Evolutionary conservation across 306 rosid species (phyloP).

Genomic region (Begonia fuchsioides): DNA sequence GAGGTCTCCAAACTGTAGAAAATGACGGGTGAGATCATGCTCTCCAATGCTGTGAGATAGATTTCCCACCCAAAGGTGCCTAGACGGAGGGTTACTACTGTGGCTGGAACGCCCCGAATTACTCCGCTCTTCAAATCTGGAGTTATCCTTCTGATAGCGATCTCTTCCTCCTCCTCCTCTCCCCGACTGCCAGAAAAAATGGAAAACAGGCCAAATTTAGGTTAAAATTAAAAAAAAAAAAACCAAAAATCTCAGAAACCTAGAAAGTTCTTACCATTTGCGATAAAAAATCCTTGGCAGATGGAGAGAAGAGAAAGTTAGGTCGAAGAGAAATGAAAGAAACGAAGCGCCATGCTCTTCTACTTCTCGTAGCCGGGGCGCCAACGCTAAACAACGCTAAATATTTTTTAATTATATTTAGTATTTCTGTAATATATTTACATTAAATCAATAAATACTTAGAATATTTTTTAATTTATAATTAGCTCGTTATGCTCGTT

Average conservation of each 20-base stretch:
- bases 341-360: neutral
- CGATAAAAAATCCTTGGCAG: too few relatives aligned
- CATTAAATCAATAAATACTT: too few relatives aligned
- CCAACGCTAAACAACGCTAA: neutral
- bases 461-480: too few relatives aligned
- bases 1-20: conserved; percentile 52
- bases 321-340: neutral
- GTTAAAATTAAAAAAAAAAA: neutral
- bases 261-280: too few relatives aligned
- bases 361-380: neutral
- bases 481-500: too few relatives aligned
- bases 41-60: conserved; percentile 43
- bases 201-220: neutral
- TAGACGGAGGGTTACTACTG: conserved; percentile 50
- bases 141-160: conserved; percentile 19
- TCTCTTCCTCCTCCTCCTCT: conserved; percentile 27
- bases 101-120: conserved; percentile 11
- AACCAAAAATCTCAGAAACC: neutral
- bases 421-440: too few relatives aligned
- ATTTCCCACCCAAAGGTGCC: conserved; percentile 90
- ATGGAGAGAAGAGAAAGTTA: neutral
- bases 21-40: conserved; percentile 53
- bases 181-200: conserved; percentile 5
- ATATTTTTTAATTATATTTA: too few relatives aligned
- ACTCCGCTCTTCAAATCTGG: conserved; percentile 17